phyloP scores from a whole-genome alignment of 1,284 basidiomycete genomes.

The Melampsora larici-populina region DNA sequence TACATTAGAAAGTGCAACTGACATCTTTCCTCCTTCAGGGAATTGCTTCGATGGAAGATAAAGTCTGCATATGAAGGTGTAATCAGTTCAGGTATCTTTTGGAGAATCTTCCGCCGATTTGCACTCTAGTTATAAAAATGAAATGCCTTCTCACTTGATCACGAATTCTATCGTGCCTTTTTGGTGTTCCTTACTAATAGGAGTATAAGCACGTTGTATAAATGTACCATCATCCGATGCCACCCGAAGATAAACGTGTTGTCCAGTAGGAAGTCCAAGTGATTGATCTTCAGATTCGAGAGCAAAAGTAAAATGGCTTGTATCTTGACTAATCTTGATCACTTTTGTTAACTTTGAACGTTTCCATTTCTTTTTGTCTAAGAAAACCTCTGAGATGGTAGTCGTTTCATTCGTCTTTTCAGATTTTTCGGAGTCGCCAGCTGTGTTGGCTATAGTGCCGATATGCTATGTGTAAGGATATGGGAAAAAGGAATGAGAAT shows the following conservation, averaged over 20 bases:
- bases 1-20: constrained; percentile 60
- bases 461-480: constrained; percentile 55
- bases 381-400: constrained; percentile 54
- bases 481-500: constrained; percentile 43
- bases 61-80: constrained; percentile 57
- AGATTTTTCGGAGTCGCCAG: constrained; percentile 40
- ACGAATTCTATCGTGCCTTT: constrained; percentile 59
- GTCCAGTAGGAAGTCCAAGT: constrained; percentile 64
- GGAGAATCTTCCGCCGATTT: background rate
- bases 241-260: constrained; percentile 64
- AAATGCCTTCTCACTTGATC: constrained; percentile 9
- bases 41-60: constrained; percentile 58
- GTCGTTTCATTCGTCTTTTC: background rate
- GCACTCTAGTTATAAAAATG: too few relatives aligned
- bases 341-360: constrained; percentile 57
- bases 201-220: constrained; percentile 66
- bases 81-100: background rate
- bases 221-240: constrained; percentile 58
- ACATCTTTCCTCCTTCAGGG: constrained; percentile 63
- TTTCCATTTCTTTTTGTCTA: constrained; percentile 62
- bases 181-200: constrained; percentile 59
- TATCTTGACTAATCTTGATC: constrained; percentile 59
- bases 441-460: constrained; percentile 54
- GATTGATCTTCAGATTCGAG: constrained; percentile 57
- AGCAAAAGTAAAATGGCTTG: constrained; percentile 61